phyloP scores from a whole-genome alignment of 2,329 filamentous ascomycete species.

The Leptographium lundbergii region DNA sequence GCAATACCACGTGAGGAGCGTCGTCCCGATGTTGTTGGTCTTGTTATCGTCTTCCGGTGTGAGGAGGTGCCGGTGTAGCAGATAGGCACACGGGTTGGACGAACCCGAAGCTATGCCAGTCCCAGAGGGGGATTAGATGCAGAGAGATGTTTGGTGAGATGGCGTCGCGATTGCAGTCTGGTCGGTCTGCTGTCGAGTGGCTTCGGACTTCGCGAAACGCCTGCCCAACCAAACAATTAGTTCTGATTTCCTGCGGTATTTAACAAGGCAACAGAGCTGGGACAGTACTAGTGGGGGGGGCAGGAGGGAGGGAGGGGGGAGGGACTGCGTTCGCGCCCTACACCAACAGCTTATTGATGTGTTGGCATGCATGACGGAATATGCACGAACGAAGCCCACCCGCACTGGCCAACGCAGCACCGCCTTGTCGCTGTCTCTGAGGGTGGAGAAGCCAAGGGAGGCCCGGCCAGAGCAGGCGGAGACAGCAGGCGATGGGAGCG shows the following conservation, averaged over 20 bases:
- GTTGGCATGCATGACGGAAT: conserved; percentile 49
- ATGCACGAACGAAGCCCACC: conserved; percentile 37
- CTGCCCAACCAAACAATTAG: conserved; percentile 26
- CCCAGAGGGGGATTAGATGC: not conserved
- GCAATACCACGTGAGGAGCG: not conserved
- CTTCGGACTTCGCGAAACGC: not conserved
- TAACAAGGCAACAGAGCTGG: conserved; percentile 14
- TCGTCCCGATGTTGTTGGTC: not conserved
- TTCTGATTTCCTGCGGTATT: conserved; percentile 21
- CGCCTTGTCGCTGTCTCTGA: not conserved
- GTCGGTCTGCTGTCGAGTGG: conserved; percentile 11
- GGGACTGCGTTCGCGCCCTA: conserved; percentile 24
- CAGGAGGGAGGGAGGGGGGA: conserved; percentile 8
- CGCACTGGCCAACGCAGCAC: conserved; percentile 30
- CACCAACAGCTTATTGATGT: conserved; percentile 28
- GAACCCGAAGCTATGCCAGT: not conserved
- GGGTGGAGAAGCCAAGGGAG: not conserved
- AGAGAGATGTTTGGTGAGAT: not conserved
- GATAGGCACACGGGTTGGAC: not conserved
- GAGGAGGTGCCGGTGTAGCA: not conserved
- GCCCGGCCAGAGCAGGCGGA: not conserved
- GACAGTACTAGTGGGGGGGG: conserved; percentile 15
- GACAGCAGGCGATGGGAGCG: not conserved
- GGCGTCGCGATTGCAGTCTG: conserved; percentile 12
- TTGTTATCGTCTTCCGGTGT: not conserved